A percentile compares a stretch with the other conserved stretches of the same genome.
Conservation (phyloP, 768 basidiomycete genomes). For the Boletus eberwhitei region DNA sequence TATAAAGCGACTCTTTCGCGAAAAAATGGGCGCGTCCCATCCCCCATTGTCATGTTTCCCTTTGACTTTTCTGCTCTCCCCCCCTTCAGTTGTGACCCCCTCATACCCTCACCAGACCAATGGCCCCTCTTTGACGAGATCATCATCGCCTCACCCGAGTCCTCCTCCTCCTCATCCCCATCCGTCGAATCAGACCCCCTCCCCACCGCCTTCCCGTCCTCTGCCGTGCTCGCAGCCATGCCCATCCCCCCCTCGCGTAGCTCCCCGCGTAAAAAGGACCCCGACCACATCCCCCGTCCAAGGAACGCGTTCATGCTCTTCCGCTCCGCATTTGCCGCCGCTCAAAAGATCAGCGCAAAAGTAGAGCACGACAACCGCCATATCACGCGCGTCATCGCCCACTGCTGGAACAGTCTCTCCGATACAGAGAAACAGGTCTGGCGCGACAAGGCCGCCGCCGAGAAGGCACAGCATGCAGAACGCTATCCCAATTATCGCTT, state of each 20-base stretch:
- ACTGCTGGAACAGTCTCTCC: conserved; percentile 53
- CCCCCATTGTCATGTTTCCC: conserved; percentile 12
- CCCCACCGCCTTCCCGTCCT: conserved; percentile 11
- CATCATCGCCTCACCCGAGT: too few species aligned
- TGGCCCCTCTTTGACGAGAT: conserved; percentile 27
- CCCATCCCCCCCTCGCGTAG: conserved; percentile 29
- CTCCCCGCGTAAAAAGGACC: conserved; percentile 30
- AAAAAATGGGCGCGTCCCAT: conserved; percentile 5
- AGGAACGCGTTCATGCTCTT: conserved; percentile 54
- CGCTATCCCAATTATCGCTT: conserved; percentile 57
- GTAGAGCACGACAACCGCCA: conserved; percentile 57
- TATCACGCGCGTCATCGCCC: conserved; percentile 54
- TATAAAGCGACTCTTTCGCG: conserved; percentile 21
- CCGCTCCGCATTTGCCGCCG: conserved; percentile 56
- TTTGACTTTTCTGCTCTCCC: conserved; percentile 8
- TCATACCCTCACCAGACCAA: conserved; percentile 12
- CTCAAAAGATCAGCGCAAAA: conserved; percentile 43
- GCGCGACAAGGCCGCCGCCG: conserved; percentile 47
- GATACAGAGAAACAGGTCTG: conserved; percentile 50
- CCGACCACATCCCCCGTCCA: conserved; percentile 42
- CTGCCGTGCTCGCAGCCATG: conserved; percentile 25
- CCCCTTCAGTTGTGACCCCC: conserved; percentile 7
- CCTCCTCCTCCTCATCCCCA: conserved; percentile 16
- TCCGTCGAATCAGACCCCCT: not conserved
- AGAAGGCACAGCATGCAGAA: conserved; percentile 46